Evolutionary conservation across 257 asterid genomes (phyloP), one percentile per base, ranked within the genome.

Genomic region (Nicotiana obtusifolia): DNA sequence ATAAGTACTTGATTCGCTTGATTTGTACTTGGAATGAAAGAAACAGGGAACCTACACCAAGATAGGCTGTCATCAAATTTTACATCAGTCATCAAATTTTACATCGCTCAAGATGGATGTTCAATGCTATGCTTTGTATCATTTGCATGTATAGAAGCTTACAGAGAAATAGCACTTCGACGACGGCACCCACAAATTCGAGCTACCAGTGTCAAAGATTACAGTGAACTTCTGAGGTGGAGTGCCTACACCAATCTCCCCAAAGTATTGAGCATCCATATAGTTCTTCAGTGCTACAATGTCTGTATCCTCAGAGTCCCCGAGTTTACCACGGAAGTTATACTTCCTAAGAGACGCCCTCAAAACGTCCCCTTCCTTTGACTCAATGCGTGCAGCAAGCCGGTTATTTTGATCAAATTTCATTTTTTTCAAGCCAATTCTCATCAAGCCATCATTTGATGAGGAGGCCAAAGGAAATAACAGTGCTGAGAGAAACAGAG

Each of bases 181-280:
- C n/a, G 99, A 95, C 7, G 99, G 99, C 79, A 95, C 97, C 99
- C 99, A 95, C 83, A 95, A 85, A 87, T 95, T 95, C 57, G 99
- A 89, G 92, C 99, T 95, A 71, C 99, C 99, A 0, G 99, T 95
- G 83, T 95, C 99, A 26, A 95, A 95, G 80, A 95, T 95, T 66
- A 95, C 98, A 59, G 98, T 95, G 54, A 95, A 94, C 44, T 95
- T 95, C 88, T 95, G 98, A 1, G 96, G 93, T 14, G 99, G 99
- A 64, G 92, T 86, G 33, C 99, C 99, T 26, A 95, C 53, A 41
- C 97, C 97, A 85, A 95, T 91, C 93, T 92, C 99, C 47, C 99
- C 99, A 80, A 89, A 94, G 88, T 94, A 95, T 83, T 95, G 99
- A 37, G 99, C 99, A 85, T 95, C 99, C 99, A 95, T 94, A 85